A percentile compares a stretch with the other conserved stretches of the same genome.
Conservation (phyloP, 2,329 filamentous ascomycete genomes). For the Monilinia vaccinii-corymbosi region DNA sequence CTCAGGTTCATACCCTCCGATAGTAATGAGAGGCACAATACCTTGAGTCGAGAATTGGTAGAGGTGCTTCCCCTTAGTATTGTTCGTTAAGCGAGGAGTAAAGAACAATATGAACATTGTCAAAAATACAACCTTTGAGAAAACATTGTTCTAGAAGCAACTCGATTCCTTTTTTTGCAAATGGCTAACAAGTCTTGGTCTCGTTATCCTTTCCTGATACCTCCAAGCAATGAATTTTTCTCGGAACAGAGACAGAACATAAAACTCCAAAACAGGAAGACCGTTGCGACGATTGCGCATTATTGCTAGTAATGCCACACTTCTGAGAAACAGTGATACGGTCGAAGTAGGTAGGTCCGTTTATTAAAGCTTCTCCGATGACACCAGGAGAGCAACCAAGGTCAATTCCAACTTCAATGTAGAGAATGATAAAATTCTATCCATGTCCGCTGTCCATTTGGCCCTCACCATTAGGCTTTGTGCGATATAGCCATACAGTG, state of each 20-base stretch:
- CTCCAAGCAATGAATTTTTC: not conserved
- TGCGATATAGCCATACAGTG: not conserved
- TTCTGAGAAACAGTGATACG: not conserved
- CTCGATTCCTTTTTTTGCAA: not conserved
- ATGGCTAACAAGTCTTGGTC: not conserved
- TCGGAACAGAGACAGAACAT: not conserved
- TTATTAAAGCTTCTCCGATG: not conserved
- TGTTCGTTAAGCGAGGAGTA: slow-evolving; percentile 16
- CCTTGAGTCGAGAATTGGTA: not conserved
- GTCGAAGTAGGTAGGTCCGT: not conserved
- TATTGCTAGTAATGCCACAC: not conserved
- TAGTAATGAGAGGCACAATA: not conserved
- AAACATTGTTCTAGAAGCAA: not conserved
- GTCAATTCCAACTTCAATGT: not conserved
- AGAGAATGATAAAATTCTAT: not conserved
- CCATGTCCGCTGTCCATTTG: not conserved
- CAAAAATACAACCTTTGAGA: not conserved
- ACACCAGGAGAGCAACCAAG: not conserved
- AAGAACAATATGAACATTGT: slow-evolving; percentile 6
- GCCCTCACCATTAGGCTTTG: not conserved
- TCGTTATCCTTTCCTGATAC: not conserved
- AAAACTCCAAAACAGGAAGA: not conserved
- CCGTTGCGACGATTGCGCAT: not conserved
- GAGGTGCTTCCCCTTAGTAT: slow-evolving; percentile 12
- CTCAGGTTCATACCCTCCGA: not conserved